Conservation (phyloP, 768 basidiomycete genomes). For the Psilocybe cubensis region DNA sequence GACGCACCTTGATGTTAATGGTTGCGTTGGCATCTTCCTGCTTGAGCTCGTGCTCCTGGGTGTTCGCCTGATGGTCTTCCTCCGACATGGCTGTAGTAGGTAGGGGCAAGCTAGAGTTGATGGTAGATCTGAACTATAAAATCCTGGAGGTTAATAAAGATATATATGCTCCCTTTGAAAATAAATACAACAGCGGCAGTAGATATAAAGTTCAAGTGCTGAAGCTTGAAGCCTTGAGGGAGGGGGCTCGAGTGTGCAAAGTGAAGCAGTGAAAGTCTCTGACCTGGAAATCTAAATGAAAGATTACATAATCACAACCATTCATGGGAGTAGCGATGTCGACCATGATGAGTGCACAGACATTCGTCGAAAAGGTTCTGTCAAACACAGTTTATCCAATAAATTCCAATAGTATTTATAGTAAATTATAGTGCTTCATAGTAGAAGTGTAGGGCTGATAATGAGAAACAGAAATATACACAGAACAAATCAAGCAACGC, state of each 20-base stretch:
- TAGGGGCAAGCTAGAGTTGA: conserved; percentile 6
- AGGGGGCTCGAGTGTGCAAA: no score
- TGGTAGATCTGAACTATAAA: conserved; percentile 1
- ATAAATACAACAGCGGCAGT: not conserved
- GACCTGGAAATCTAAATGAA: conserved; percentile 18
- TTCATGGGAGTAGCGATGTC: no score
- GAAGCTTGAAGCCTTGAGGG: conserved; percentile 1
- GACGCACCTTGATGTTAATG: conserved; percentile 77
- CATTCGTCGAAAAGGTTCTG: no score
- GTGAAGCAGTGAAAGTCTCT: conserved; percentile 12
- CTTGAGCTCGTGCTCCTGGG: conserved; percentile 49
- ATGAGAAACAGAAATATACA: not conserved
- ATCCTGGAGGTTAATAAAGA: not conserved
- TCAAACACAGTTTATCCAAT: no score
- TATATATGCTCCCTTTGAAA: not conserved
- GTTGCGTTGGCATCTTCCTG: conserved; percentile 61
- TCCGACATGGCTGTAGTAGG: conserved; percentile 52
- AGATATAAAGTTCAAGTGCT: conserved; percentile 3
- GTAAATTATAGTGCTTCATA: not conserved
- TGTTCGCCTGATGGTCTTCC: conserved; percentile 41
- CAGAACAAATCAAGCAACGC: not conserved
- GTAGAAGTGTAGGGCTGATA: not conserved
- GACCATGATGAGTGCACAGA: no score
- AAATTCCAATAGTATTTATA: not conserved
- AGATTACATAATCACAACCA: conserved; percentile 18